Evolutionary conservation across 768 basidiomycete genomes (phyloP), one percentile per base, ranked within the genome.

Genomic region (Crassisporium funariophilum): DNA sequence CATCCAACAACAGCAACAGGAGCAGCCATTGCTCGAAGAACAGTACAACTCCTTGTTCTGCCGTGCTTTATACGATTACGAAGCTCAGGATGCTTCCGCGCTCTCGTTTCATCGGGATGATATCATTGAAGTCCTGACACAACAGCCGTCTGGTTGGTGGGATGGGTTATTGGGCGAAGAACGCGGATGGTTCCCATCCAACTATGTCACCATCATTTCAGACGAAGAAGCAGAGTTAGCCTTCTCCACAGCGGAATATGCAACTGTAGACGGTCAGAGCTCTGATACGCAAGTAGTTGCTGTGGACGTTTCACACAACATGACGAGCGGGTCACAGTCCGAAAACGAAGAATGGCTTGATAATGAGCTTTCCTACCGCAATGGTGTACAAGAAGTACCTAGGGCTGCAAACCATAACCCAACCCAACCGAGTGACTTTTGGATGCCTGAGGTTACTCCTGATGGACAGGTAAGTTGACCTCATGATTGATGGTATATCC

Each of bases 121-220:
- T 62, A 79, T 98, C 56, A 97, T 99, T 54, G 92, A 98, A 66
- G 92, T 98, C 49, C 77, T 95, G 43, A 90, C 88, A 9, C 86
- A 85, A 57, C 83, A 98, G 44, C 88, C 91, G 27, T 90, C 90
- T 4, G 95, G 95, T 12, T 99, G 95, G 95, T 98, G 95, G 97
- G 95, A 99, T 65, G 95, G 95, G 4, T 72, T 97, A 49, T 76
- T 97, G 16, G 82, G 84, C 38, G 88, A 91, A 44, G 86, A 89
- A 64, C 83, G 95, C 41, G 95, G 95, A 47, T 95, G 92, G 92
- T 95, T 99, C 68, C 95, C 95, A 16, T 91, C 89, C 55, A 99
- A 98, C 71, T 98, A 97, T 72, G 94, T 97, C 35, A 70, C 75
- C 37, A 63, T 81, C 35, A 83, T 98, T 46, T 77, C 82, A 19